Evolutionary conservation across 2,329 filamentous ascomycete species (phyloP), one percentile per base, ranked within the genome.

Genomic region (Herpotrichia juniperi): DNA sequence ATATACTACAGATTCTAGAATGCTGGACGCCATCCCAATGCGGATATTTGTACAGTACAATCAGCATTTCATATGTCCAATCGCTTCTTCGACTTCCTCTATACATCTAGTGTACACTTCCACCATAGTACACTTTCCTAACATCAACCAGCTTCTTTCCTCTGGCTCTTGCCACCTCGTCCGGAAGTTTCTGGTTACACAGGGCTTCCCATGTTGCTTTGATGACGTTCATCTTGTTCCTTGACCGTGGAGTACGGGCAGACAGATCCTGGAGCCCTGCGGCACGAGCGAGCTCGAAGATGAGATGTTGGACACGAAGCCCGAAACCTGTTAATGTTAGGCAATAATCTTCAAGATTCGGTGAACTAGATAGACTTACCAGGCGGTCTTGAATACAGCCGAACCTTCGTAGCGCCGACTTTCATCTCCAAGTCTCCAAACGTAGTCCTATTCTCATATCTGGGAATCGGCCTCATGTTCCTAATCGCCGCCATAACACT

Each of bases 161-260:
- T 59, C 93, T 81, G 46, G 91, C 93, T 44, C 90, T 83, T 50
- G 94, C 94, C 69, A 99, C 88, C 70, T 93, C 87, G 73, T 97
- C 91, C 0, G 94, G 94, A 69, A 96, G 82, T 55, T 85, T 85
- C 79, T 99, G 94, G 78, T 81, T 89, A 74, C 85, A 84, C 57
- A 99, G 80, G 4, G 93, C 93, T 74, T 93, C 75, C 76, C 90
- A 90, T 34, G 91, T 84, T 12, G 94, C 94, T 79, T 97, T 97
- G 77, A 96, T 89, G 16, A 93, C 91, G 80, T 99, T 99, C 92
- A 97, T 96, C 63, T 92, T 91, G 81, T 96, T 97, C 67, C 93
- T 86, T 57, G 91, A 91, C 40, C 93, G 88, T 31, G 88, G 87
- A 57, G 96, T 93, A 61, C 84, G 84, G 43, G 91, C 93, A 14